Percentiles rank a stretch among this genome's conserved stretches.
These are phyloP conservation scores for Ogataea methylovora DNA, from an alignment of 805 yeast species.

Conservation along the genomic window DNA sequence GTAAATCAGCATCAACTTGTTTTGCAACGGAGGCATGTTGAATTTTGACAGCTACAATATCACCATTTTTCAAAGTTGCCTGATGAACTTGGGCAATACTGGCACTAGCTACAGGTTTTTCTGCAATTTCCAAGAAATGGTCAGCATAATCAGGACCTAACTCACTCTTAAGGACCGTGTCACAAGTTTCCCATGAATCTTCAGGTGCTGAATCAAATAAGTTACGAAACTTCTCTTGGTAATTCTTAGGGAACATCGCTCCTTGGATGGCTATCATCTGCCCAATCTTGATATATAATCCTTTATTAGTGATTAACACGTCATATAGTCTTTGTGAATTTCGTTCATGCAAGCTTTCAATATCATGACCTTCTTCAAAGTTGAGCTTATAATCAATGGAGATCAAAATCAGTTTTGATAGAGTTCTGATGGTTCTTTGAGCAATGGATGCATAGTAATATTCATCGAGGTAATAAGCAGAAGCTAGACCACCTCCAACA, in stretches of 20 bases:
- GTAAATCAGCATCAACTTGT: conserved; percentile 56
- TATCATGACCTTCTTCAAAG: conserved; percentile 35
- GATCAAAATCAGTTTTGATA: conserved; percentile 37
- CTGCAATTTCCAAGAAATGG: conserved; percentile 39
- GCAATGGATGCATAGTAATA: conserved; percentile 40
- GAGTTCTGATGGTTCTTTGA: conserved; percentile 44
- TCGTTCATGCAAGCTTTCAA: conserved; percentile 51
- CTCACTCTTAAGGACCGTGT: conserved; percentile 30
- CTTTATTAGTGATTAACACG: conserved; percentile 40
- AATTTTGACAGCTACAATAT: conserved; percentile 55
- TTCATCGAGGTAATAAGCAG: conserved; percentile 21
- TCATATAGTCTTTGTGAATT: conserved; percentile 44
- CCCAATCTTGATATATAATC: conserved; percentile 68
- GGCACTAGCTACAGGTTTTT: conserved; percentile 64
- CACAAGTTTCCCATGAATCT: conserved; percentile 43
- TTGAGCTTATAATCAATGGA: conserved; percentile 56
- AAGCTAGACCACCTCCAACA: conserved; percentile 9
- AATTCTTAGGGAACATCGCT: conserved; percentile 55
- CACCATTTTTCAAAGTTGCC: conserved; percentile 39
- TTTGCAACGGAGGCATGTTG: conserved; percentile 56
- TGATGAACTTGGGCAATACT: conserved; percentile 66
- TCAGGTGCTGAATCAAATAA: conserved; percentile 65
- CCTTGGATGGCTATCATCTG: conserved; percentile 78
- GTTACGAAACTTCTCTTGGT: conserved; percentile 45
- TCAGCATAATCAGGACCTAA: conserved; percentile 35